These are phyloP conservation scores for Blastobotrys apis DNA, from an alignment of 1,139 yeast genomes.

Conservation along the genomic window DNA sequence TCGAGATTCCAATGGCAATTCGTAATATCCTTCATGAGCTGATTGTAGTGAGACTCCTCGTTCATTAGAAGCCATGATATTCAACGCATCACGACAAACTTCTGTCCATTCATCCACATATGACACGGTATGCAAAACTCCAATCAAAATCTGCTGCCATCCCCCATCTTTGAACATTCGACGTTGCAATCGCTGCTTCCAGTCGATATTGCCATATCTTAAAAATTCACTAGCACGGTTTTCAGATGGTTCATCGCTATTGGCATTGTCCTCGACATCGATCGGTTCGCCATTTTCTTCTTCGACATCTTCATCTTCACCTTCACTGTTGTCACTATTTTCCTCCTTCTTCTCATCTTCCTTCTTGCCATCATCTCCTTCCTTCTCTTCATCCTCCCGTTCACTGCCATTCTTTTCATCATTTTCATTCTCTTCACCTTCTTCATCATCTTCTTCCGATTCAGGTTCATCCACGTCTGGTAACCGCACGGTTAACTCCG, in stretches of 20 bases:
- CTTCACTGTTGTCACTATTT: slow-evolving; percentile 19
- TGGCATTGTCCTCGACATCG: slow-evolving; percentile 15
- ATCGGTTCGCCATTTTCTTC: slow-evolving; percentile 21
- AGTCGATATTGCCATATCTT: slow-evolving; percentile 57
- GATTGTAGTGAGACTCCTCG: slow-evolving; percentile 47
- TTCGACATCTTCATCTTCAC: slow-evolving; percentile 22
- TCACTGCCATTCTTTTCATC: slow-evolving; percentile 23
- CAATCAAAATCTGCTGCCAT: slow-evolving; percentile 77
- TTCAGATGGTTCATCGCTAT: slow-evolving; percentile 17
- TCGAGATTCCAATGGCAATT: slow-evolving; percentile 48
- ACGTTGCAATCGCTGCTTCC: slow-evolving; percentile 74
- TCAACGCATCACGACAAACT: slow-evolving; percentile 45
- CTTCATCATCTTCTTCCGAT: slow-evolving; percentile 22
- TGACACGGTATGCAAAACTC: slow-evolving; percentile 55
- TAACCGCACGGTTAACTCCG: slow-evolving; percentile 38
- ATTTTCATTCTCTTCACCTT: slow-evolving; percentile 36
- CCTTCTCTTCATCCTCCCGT: slow-evolving; percentile 20
- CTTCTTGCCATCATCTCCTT: slow-evolving; percentile 8
- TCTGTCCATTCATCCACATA: slow-evolving; percentile 52
- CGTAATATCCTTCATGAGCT: slow-evolving; percentile 50
- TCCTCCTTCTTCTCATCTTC: slow-evolving; percentile 24
- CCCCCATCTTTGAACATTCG: slow-evolving; percentile 79
- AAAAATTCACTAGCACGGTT: slow-evolving; percentile 42
- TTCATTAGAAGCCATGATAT: slow-evolving; percentile 54
- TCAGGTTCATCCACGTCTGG: slow-evolving; percentile 35